Base-by-base conservation (phyloP, 441 rosid genomes). In the Mallotus repandus region DNA sequence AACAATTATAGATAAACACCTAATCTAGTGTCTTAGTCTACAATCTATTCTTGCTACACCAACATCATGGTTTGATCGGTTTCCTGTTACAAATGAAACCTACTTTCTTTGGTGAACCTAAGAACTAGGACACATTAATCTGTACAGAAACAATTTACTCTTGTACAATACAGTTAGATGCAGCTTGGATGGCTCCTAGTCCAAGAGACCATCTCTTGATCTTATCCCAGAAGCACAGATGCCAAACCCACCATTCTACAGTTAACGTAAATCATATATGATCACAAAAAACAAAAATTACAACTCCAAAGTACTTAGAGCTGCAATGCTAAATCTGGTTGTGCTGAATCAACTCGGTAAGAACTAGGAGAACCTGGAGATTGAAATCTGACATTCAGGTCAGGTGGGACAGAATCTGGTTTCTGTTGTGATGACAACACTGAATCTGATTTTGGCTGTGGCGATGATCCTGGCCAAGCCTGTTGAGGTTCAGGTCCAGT, bases 261-360 rank as follows among this genome's bases (percentile, higher is more conserved):
- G 83, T 79, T 77, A 80, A 78, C 64, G 56, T 54, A 22, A 77
- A 62, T 70, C 64, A 70, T 50, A 38, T 11, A 18, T 4, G 54
- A 63, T 45, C 45, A 57, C 22, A 50, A 70, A 70, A 65, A 72
- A n/a, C 25, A 41, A 67, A 58, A 50, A 49, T 22, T 29, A 62
- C 9, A 60, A 50, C 57, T 60, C 61, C 19, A 16, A 75, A 18
- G 43, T 58, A 73, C 78, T 87, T 81, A 88, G 46, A 86, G 88
- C 79, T 88, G 89, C 85, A 84, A 80, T 67, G 83, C 89, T 77
- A 86, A 86, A 82, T 88, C 92, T 48, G 88, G 87, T 61, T 85
- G 86, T 68, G 81, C 80, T 32, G 82, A 74, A 75, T 80, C 88
- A 2, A 63, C 78, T 38, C 74, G 74, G 76, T 69, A 77, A 53